Conservation (phyloP, 2,329 filamentous ascomycete genomes). For the Cladophialophora exuberans region DNA sequence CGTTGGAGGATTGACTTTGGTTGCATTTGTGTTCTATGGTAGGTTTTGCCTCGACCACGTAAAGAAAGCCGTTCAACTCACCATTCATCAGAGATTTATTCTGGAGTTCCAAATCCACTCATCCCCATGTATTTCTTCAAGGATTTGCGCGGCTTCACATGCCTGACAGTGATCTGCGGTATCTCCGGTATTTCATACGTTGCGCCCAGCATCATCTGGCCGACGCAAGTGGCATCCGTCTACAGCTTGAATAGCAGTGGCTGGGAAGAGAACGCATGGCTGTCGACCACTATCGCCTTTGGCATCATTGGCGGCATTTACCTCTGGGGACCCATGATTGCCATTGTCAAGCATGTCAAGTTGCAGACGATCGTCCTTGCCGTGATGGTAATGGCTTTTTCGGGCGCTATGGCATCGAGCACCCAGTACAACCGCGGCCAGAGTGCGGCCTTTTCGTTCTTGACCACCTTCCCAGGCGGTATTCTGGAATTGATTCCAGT, state of each 20-base stretch:
- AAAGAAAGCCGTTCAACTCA: not conserved
- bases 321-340: constrained; percentile 34
- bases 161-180: not conserved
- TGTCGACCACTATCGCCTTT: not conserved
- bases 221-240: not conserved
- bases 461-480: constrained; percentile 12
- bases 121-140: constrained; percentile 16
- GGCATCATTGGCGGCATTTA: not conserved
- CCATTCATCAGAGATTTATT: constrained; percentile 22
- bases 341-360: constrained; percentile 34
- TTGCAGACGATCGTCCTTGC: constrained; percentile 19
- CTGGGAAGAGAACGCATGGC: not conserved
- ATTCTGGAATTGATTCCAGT: constrained; percentile 8
- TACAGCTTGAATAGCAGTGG: not conserved
- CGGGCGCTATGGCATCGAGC: not conserved
- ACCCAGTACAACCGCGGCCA: not conserved
- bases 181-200: not conserved
- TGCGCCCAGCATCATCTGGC: constrained; percentile 15
- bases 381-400: constrained; percentile 15
- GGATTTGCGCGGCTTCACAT: constrained; percentile 8
- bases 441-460: not conserved
- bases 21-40: constrained; percentile 3
- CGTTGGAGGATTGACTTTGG: not conserved
- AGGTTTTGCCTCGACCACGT: not conserved
- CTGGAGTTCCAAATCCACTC: not conserved